phyloP scores from a whole-genome alignment of 176 grass and related monocot genomes.

The Avena atlantica region DNA sequence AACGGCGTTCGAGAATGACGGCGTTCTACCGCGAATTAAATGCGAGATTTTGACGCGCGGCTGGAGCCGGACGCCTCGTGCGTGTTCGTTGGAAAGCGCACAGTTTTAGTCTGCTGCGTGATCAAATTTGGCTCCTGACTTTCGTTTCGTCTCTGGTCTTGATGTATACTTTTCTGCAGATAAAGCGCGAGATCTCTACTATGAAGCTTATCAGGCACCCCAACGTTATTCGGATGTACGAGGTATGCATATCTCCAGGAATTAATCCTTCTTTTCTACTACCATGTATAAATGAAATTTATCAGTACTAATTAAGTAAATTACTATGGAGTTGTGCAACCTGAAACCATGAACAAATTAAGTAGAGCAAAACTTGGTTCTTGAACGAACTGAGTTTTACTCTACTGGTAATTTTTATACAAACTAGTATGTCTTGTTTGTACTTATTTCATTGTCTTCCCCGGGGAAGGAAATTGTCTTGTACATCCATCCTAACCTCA shows the following conservation, averaged over 20 bases:
- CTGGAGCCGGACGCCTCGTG: conserved; percentile 7
- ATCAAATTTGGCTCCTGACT: conserved; percentile 31
- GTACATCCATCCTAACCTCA: background rate
- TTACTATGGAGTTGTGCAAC: no score
- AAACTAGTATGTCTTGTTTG: background rate
- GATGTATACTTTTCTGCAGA: conserved; percentile 57
- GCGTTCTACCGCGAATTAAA: background rate
- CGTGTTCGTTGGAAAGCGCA: conserved; percentile 34
- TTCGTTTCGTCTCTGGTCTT: background rate
- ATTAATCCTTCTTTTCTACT: background rate
- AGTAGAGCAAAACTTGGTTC: no score
- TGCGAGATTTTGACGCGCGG: conserved; percentile 18
- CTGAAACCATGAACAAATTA: no score
- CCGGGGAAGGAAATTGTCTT: background rate
- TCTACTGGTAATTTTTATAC: background rate
- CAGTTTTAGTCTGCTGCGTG: background rate
- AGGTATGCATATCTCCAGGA: conserved; percentile 55
- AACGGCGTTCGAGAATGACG: background rate
- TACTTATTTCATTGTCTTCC: background rate
- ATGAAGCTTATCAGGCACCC: conserved; percentile 98
- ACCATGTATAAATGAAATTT: background rate
- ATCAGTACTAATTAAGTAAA: background rate
- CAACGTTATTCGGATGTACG: conserved; percentile 93
- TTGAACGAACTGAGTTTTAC: background rate
- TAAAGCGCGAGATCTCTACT: conserved; percentile 97